phyloP scores from a whole-genome alignment of 441 rosid species.

The Croton setiger region DNA sequence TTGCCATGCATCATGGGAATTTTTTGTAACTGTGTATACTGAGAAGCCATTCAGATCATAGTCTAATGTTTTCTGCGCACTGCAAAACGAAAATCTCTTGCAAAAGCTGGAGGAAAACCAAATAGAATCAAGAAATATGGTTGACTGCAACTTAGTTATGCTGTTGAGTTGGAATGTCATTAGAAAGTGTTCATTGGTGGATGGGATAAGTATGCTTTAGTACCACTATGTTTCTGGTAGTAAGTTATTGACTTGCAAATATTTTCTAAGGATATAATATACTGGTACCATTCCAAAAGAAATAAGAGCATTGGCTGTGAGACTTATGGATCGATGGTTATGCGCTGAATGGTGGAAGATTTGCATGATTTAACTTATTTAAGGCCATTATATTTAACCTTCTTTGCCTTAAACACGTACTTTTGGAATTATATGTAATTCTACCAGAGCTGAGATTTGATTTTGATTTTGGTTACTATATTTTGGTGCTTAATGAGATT shows the following conservation, averaged over 20 bases:
- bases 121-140: background rate
- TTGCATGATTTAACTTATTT: background rate
- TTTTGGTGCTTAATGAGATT: background rate
- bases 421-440: too few relatives aligned
- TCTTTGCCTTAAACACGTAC: too few relatives aligned
- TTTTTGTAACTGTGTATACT: too few relatives aligned
- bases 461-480: too few relatives aligned
- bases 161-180: background rate
- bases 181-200: background rate
- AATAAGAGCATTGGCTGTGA: background rate
- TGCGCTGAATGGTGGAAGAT: background rate
- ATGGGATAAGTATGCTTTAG: background rate
- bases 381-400: too few relatives aligned
- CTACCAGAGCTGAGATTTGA: too few relatives aligned
- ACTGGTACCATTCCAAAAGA: background rate
- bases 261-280: background rate
- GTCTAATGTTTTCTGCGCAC: too few relatives aligned
- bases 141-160: background rate
- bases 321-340: background rate
- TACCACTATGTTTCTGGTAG: background rate
- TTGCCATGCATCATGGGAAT: background rate
- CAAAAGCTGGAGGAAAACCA: background rate
- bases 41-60: too few relatives aligned
- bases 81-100: background rate
- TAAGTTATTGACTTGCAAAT: constrained; percentile 1